These are phyloP conservation scores for Plectranthus barbatus DNA, from an alignment of 257 asterid genomes.

Conservation along the genomic window DNA sequence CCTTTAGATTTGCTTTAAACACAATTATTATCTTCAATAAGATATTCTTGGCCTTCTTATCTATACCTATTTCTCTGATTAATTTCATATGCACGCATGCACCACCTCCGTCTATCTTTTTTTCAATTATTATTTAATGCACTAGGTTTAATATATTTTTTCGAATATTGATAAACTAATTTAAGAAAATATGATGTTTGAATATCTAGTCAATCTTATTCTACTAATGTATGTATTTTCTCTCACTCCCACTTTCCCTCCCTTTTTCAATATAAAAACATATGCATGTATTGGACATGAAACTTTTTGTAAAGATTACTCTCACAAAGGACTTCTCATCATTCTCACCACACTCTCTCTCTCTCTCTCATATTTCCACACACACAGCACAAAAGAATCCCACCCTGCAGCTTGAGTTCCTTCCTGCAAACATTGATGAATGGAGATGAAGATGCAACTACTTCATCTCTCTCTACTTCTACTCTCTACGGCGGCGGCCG, in stretches of 20 bases:
- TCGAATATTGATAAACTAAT: too few species aligned
- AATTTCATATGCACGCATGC: not conserved
- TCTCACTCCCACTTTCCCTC: constrained; percentile 40
- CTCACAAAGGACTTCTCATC: constrained; percentile 47
- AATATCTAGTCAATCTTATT: too few species aligned
- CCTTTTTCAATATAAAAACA: constrained; percentile 37
- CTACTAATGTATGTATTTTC: too few species aligned
- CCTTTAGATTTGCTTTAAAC: constrained; percentile 22
- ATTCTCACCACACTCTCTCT: constrained; percentile 39
- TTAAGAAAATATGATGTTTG: too few species aligned
- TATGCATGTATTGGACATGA: constrained; percentile 15
- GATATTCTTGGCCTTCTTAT: constrained; percentile 9
- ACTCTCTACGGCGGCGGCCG: constrained; percentile 11
- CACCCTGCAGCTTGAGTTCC: not conserved
- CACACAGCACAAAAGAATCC: constrained; percentile 12
- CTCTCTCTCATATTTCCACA: constrained; percentile 16
- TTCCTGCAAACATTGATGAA: constrained; percentile 14
- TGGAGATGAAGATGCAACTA: constrained; percentile 29
- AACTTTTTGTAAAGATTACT: constrained; percentile 58
- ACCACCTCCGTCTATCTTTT: not conserved
- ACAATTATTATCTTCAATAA: constrained; percentile 17
- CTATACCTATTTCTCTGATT: not conserved
- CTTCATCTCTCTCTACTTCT: constrained; percentile 19
- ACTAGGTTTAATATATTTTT: too few species aligned
- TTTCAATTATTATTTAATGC: not conserved